Evolutionary conservation across 345 rosid species (phyloP), one percentile per base, ranked within the genome.

Genomic region (Eucalyptus microcorys): DNA sequence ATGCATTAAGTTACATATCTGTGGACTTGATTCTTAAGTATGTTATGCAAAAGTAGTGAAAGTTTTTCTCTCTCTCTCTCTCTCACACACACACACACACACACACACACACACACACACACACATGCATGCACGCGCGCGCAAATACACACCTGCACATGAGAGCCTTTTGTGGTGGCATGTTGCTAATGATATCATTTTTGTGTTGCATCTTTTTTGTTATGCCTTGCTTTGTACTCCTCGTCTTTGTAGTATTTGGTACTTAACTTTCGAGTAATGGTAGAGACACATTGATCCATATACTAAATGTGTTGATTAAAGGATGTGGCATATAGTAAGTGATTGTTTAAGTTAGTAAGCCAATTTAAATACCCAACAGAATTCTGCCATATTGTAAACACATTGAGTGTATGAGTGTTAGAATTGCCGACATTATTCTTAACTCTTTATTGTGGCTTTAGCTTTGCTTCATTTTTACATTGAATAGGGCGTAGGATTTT

Each of bases 401-500:
- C 27, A 76, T 76, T 76, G 43, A 37, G 84, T 40, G 24, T 76
- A 22, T 40, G 27, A 21, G 84, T 76, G 47, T 40, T 40, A 10
- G 47, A 37, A 40, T 40, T 8, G 13, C 84, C 47, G 2, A 40
- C 47, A 76, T 37, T 76, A 19, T 76, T 21, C 84, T 76, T 40
- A 12, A 76, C 47, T 76, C 47, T 76, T 76, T 76, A 76, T 76
- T 13, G 47, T 76, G 84, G 47, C 84, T 76, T 76, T 40, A 76
- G 30, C 84, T 76, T 76, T 76, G 84, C 30, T 76, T 40, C 47
- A 42, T 1, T 21, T 76, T 76, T 21, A 27, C 89, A 89, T 88
- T 88, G 91, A 89, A 86, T 94, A 98, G 99, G 97, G 91, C 96
- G 99, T 53, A 94, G 99, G 94, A 94, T 98, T 90, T 91, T 97